Conservation (phyloP, 1,139 yeast species). For the Kodamaea anthophila region DNA sequence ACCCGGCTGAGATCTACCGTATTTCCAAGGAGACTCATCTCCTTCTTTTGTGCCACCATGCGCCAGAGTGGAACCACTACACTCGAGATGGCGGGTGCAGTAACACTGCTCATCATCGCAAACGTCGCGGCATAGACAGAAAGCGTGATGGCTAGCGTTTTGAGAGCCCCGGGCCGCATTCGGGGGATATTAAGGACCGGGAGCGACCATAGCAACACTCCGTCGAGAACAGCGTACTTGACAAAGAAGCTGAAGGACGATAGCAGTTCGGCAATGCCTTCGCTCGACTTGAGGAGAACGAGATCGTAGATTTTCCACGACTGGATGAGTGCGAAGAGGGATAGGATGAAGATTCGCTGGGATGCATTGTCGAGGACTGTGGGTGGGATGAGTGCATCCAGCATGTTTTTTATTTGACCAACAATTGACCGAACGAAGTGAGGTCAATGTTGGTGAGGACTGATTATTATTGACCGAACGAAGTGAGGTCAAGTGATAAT, state of each 20-base stretch:
- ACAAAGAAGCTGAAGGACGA: conserved; percentile 54
- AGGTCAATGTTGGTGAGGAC: no score
- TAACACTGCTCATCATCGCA: conserved; percentile 35
- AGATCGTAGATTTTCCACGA: conserved; percentile 78
- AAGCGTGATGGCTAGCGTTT: conserved; percentile 41
- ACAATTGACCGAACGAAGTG: no score
- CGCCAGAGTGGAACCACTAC: conserved; percentile 42
- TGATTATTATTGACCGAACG: no score
- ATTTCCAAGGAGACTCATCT: conserved; percentile 65
- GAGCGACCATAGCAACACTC: conserved; percentile 57
- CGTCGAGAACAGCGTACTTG: conserved; percentile 71
- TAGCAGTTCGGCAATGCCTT: conserved; percentile 12
- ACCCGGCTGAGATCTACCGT: conserved; percentile 36
- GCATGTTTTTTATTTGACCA: no score
- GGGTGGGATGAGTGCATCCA: conserved; percentile 50
- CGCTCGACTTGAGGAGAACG: conserved; percentile 30
- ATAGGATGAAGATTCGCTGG: conserved; percentile 62
- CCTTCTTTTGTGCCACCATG: conserved; percentile 42
- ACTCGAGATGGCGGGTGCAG: conserved; percentile 30
- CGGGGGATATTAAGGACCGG: conserved; percentile 75
- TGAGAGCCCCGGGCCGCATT: conserved; percentile 52
- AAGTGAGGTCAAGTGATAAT: no score
- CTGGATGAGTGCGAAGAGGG: conserved; percentile 68
- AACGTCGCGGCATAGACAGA: conserved; percentile 33
- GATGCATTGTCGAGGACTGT: conserved; percentile 69